Percentiles rank a stretch among this genome's conserved stretches.
phyloP scores from a whole-genome alignment of 306 rosid species.

The Herpetospermum pedunculosum region DNA sequence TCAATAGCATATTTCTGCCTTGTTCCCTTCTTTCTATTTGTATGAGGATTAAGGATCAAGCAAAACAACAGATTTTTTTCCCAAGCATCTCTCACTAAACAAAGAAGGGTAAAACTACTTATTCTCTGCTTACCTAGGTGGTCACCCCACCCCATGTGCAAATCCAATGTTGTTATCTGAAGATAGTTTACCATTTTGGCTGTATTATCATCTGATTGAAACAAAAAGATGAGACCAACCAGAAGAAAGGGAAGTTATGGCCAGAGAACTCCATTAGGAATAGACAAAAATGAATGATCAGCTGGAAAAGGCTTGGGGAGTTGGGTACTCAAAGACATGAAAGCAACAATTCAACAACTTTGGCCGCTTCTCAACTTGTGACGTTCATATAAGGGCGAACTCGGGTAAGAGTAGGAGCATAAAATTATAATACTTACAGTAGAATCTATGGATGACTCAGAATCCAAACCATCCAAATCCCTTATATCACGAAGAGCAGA shows the following conservation, averaged over 20 bases:
- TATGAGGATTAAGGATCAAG: background rate
- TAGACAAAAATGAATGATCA: background rate
- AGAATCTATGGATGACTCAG: conserved; percentile 10
- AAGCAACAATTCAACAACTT: background rate
- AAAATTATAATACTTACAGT: background rate
- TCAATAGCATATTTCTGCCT: background rate
- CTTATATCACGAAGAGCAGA: conserved; percentile 22
- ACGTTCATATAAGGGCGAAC: background rate
- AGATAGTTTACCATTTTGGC: conserved; percentile 6
- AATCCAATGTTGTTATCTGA: background rate
- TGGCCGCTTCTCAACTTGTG: too few relatives aligned
- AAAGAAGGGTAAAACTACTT: background rate
- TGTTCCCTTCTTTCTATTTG: background rate
- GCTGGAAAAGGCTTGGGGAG: background rate
- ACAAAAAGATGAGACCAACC: background rate
- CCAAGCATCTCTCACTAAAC: background rate
- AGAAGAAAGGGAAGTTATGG: conserved; percentile 1
- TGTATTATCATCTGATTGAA: background rate
- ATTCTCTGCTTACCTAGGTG: background rate
- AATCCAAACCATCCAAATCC: conserved; percentile 13
- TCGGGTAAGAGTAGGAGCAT: background rate
- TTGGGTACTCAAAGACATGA: background rate
- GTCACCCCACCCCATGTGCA: conserved; percentile 4
- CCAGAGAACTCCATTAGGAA: background rate
- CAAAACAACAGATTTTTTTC: background rate